Conservation (phyloP, 2,329 filamentous ascomycete species). For the Trichophyton benhamiae region DNA sequence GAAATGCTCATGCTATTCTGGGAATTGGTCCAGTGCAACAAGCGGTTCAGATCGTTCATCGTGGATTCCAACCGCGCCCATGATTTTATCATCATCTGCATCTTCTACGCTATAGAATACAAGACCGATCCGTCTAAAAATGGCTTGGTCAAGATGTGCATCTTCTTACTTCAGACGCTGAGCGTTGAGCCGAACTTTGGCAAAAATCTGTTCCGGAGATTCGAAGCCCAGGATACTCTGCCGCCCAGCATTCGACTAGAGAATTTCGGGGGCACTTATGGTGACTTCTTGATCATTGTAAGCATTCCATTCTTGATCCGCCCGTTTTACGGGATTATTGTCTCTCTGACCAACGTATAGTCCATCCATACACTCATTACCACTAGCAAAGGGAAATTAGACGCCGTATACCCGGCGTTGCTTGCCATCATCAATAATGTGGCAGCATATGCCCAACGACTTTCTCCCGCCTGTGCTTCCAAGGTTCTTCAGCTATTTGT, state of each 20-base stretch:
- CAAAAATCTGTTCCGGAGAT: slow-evolving; percentile 74
- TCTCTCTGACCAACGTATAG: slow-evolving; percentile 30
- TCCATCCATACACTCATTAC: slow-evolving; percentile 89
- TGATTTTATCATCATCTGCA: slow-evolving; percentile 77
- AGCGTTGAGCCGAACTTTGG: slow-evolving; percentile 89
- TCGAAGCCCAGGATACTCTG: slow-evolving; percentile 78
- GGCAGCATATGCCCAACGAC: slow-evolving; percentile 65
- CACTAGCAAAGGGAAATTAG: slow-evolving; percentile 75
- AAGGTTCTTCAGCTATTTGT: slow-evolving; percentile 79
- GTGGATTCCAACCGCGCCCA: slow-evolving; percentile 89
- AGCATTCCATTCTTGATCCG: slow-evolving; percentile 22
- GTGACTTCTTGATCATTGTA: slow-evolving; percentile 84
- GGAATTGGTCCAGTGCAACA: slow-evolving; percentile 96
- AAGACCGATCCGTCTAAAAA: slow-evolving; percentile 77
- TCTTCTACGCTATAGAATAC: slow-evolving; percentile 89
- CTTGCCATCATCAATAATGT: slow-evolving; percentile 90
- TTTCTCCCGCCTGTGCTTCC: slow-evolving; percentile 62
- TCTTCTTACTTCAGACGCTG: slow-evolving; percentile 89
- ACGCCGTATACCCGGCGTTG: slow-evolving; percentile 82
- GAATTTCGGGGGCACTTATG: slow-evolving; percentile 80
- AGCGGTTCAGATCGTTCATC: slow-evolving; percentile 89
- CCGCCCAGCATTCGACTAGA: slow-evolving; percentile 68
- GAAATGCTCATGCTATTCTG: slow-evolving; percentile 97
- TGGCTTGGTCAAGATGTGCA: slow-evolving; percentile 88
- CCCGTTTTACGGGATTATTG: neutral